Base-by-base conservation (phyloP, 108 stramenopile genomes). In the Nannochloropsis salina region DNA sequence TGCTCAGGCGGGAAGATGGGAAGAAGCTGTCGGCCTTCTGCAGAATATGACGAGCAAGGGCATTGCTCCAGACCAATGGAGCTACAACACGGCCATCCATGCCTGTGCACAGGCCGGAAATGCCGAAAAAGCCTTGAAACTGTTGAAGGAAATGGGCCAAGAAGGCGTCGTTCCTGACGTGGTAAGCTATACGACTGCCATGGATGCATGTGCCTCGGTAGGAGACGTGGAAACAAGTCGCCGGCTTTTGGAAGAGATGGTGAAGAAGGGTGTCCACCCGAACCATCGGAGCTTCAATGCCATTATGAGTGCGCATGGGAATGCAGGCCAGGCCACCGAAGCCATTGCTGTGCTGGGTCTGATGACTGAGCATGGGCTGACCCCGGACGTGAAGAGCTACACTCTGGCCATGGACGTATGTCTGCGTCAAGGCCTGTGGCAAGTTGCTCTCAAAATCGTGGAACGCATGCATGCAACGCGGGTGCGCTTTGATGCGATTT, bases 1-100 rank as follows among this genome's bases (percentile, higher is more conserved):
- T 82, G 87, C 80, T 44, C 42, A 80, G 41, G 87, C 87, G 41
- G 87, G 87, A 2, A 84, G 84, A 44, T 88, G 87, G 87, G 84
- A 88, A 84, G 84, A 84, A 45, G 87, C 87, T 44, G 44, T 51
- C 41, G 44, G 80, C 41, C 40, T 88, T 44, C 83, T 84, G 80
- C 80, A 88, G 51, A 74, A 74, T 41, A 87, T 87, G 86, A 88
- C 84, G 8, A 80, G 80, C 84, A 81, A 51, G 31, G 87, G 83
- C 43, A 40, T 80, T 4, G 84, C 80, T 45, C 43, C 47, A 5
- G 87, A 83, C 44, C 44, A 79, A 22, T 83, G 87, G n/a, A 41
- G 20, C 81, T 88, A 84, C 80, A 83, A 84, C 42, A 84, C 83
- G 12, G 87, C 87, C 45, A 88, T 88, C 41, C 41, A 44, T 11